A percentile compares a stretch with the other conserved stretches of the same genome.
These are phyloP conservation scores for Coniella vitis DNA, from an alignment of 2,329 filamentous ascomycete species.

Conservation along the genomic window DNA sequence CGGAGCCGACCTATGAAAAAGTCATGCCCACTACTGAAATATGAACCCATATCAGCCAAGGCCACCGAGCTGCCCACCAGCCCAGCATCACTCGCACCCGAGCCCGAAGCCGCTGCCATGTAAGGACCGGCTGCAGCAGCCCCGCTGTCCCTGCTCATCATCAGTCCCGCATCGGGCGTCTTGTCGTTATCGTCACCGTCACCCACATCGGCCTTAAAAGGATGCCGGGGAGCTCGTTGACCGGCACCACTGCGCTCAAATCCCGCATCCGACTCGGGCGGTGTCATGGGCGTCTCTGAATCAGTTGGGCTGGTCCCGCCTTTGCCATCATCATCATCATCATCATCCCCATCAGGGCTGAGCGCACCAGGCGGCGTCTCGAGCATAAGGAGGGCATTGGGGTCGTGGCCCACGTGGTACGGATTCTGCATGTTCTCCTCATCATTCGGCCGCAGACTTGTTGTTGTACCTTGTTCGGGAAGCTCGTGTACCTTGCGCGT, in stretches of 20 bases:
- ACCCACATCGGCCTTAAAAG: no score
- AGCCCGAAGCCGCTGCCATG: no score
- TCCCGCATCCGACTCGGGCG: slow-evolving; percentile 2
- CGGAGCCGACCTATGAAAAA: slow-evolving; percentile 13
- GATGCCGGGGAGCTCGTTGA: no score
- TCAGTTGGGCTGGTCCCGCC: slow-evolving; percentile 9
- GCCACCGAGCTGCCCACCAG: neutral
- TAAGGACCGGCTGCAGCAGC: no score
- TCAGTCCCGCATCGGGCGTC: neutral
- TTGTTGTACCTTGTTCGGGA: no score
- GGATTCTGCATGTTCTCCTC: slow-evolving; percentile 5
- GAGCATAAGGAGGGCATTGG: slow-evolving; percentile 2
- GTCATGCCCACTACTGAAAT: slow-evolving; percentile 7
- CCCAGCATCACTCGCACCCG: neutral
- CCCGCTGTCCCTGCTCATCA: neutral
- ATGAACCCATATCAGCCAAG: slow-evolving; percentile 7
- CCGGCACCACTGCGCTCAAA: neutral
- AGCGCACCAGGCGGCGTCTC: slow-evolving; percentile 11
- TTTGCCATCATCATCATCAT: slow-evolving; percentile 1
- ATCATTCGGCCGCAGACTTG: neutral
- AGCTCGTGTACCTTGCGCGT: slow-evolving; percentile 10
- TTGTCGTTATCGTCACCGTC: neutral
- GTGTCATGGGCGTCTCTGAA: slow-evolving; percentile 4
- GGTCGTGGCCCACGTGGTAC: slow-evolving; percentile 12
- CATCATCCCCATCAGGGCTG: slow-evolving; percentile 5